Evolutionary conservation across 306 rosid species (phyloP).

Genomic region (Gynostemma pentaphyllum): DNA sequence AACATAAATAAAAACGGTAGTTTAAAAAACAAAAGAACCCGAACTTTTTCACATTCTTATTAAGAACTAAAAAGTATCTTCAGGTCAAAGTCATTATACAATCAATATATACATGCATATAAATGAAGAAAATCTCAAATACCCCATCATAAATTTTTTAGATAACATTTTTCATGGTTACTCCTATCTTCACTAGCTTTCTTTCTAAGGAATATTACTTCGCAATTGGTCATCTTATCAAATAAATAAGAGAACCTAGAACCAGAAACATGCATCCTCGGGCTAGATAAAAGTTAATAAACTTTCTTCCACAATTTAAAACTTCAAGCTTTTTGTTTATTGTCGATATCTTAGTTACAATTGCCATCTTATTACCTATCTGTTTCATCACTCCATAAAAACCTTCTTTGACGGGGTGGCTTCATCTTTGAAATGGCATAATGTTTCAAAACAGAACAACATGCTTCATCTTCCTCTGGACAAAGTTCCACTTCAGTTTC

Average conservation of each 20-base stretch:
- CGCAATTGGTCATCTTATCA: background rate
- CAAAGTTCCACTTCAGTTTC: slow-evolving; percentile 26
- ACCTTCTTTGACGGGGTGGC: slow-evolving; percentile 60
- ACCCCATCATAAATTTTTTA: slow-evolving; percentile 1
- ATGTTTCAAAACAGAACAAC: slow-evolving; percentile 29
- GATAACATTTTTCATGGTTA: background rate
- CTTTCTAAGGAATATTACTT: background rate
- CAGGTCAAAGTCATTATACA: background rate
- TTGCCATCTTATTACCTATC: slow-evolving; percentile 46
- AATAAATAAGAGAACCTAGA: background rate
- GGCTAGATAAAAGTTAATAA: background rate
- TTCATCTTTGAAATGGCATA: slow-evolving; percentile 36
- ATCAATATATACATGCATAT: background rate
- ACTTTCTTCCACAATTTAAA: background rate
- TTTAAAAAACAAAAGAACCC: slow-evolving; percentile 2
- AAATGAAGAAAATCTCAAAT: background rate
- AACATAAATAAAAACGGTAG: background rate
- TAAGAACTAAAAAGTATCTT: slow-evolving; percentile 3
- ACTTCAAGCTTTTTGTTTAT: background rate
- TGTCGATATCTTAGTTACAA: background rate
- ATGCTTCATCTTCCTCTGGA: slow-evolving; percentile 28
- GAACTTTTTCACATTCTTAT: slow-evolving; percentile 4
- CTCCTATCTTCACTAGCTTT: slow-evolving; percentile 5
- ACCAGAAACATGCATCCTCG: background rate
- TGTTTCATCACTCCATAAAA: slow-evolving; percentile 74